Evolutionary conservation across 2,329 filamentous ascomycete species (phyloP).

Genomic region (Alternaria burnsii): DNA sequence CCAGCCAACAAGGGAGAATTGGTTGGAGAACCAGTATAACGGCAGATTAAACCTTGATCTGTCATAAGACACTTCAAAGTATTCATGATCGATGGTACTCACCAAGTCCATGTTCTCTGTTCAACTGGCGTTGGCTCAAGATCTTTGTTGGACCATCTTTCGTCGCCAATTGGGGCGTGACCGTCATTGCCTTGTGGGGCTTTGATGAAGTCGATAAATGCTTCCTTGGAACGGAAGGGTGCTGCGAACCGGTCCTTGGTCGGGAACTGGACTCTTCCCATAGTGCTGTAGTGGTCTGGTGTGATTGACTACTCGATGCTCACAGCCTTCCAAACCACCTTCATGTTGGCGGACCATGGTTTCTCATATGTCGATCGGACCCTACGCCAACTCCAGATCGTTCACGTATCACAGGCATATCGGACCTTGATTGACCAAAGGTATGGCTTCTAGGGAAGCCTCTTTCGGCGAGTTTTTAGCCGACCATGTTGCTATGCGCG

Average conservation of each 20-base stretch:
- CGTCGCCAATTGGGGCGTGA: conserved; percentile 22
- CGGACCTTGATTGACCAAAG: conserved; percentile 1
- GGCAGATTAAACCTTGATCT: conserved; percentile 28
- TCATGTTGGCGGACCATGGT: conserved; percentile 5
- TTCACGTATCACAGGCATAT: conserved; percentile 17
- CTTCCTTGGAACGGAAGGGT: conserved; percentile 30
- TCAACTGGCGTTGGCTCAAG: conserved; percentile 33
- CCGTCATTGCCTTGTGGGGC: conserved; percentile 23
- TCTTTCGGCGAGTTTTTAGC: conserved; percentile 16
- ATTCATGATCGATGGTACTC: background rate
- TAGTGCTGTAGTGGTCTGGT: conserved; percentile 2
- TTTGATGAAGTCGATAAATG: conserved; percentile 18
- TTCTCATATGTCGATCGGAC: conserved; percentile 15
- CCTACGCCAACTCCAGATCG: conserved; percentile 1
- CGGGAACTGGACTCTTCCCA: conserved; percentile 15
- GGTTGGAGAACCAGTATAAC: conserved; percentile 33
- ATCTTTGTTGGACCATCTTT: conserved; percentile 38
- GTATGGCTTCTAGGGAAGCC: background rate
- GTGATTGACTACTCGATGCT: background rate
- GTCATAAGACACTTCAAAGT: background rate
- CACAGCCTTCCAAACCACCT: background rate
- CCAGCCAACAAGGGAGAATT: conserved; percentile 33
- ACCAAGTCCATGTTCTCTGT: conserved; percentile 39
- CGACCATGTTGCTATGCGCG: conserved; percentile 15
- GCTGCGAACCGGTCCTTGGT: conserved; percentile 11